Evolutionary conservation across 352 stramenopile genomes (phyloP), one percentile per base, ranked within the genome.

Genomic region (Pelagophyceae sp.): DNA sequence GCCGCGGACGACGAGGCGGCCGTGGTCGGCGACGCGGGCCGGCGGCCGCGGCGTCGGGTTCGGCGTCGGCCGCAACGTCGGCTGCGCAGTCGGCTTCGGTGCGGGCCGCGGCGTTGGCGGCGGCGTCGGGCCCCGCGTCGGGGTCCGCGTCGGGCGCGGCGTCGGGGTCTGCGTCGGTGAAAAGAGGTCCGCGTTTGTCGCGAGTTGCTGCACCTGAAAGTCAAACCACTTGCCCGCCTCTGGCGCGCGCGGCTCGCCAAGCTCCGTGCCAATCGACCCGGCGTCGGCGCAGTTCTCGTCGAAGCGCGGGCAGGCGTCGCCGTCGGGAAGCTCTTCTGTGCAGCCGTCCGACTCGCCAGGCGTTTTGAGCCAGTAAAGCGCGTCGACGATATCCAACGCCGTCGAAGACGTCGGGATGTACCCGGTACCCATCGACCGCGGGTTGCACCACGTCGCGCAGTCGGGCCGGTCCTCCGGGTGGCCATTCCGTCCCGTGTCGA

Each of bases 21-120:
- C 72, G 63, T 77, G 72, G 15, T 60, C 58, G 6, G 69, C 20
- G 69, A 35, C 69, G 15, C n/a, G n/a, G n/a, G n/a, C n/a, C n/a
- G n/a, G n/a, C n/a, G n/a, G n/a, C n/a, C n/a, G n/a, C n/a, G n/a
- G n/a, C n/a, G n/a, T n/a, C n/a, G n/a, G n/a, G n/a, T n/a, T n/a
- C n/a, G n/a, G n/a, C n/a, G n/a, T n/a, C n/a, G n/a, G n/a, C n/a
- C n/a, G n/a, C n/a, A n/a, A n/a, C n/a, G n/a, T n/a, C n/a, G n/a
- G n/a, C n/a, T n/a, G n/a, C n/a, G n/a, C n/a, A n/a, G n/a, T n/a
- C n/a, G n/a, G n/a, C n/a, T n/a, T n/a, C n/a, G n/a, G n/a, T n/a
- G n/a, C n/a, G n/a, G n/a, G n/a, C n/a, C n/a, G n/a, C n/a, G n/a
- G n/a, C n/a, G n/a, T n/a, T n/a, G n/a, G n/a, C n/a, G n/a, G n/a